A percentile compares a stretch with the other conserved stretches of the same genome.
Conservation (phyloP, 2,329 filamentous ascomycete species). For the Ascochyta koolunga region DNA sequence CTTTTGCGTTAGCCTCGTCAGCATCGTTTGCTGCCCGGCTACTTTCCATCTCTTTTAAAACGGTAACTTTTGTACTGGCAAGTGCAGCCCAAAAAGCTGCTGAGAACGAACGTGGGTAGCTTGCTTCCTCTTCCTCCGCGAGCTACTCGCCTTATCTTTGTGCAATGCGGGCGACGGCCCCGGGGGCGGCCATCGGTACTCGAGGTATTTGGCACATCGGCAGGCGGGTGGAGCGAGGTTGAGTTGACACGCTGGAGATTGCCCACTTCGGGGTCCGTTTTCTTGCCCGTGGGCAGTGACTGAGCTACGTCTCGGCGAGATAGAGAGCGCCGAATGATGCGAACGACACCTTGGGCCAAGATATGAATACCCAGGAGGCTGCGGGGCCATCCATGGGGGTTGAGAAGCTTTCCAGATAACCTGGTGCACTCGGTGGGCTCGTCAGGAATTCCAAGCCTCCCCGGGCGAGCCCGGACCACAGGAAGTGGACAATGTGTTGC, state of each 20-base stretch:
- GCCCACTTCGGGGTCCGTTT: slow-evolving; percentile 66
- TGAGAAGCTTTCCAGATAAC: slow-evolving; percentile 44
- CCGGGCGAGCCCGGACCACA: slow-evolving; percentile 49
- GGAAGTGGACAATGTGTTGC: slow-evolving; percentile 49
- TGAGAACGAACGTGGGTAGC: slow-evolving; percentile 88
- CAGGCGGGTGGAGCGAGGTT: slow-evolving; percentile 52
- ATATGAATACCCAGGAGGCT: slow-evolving; percentile 77
- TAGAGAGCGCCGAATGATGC: slow-evolving; percentile 64
- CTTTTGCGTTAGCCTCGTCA: slow-evolving; percentile 74
- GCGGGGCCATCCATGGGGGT: slow-evolving; percentile 68
- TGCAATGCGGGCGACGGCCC: slow-evolving; percentile 58
- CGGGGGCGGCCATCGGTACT: slow-evolving; percentile 58
- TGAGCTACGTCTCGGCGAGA: slow-evolving; percentile 45
- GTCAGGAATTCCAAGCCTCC: slow-evolving; percentile 49
- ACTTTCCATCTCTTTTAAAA: slow-evolving; percentile 79
- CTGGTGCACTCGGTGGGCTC: slow-evolving; percentile 46
- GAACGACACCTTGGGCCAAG: slow-evolving; percentile 73
- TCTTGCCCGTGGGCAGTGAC: slow-evolving; percentile 47
- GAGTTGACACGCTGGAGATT: slow-evolving; percentile 44
- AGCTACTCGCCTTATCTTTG: slow-evolving; percentile 67
- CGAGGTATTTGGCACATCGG: slow-evolving; percentile 54
- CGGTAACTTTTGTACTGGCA: slow-evolving; percentile 94
- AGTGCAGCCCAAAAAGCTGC: slow-evolving; percentile 92
- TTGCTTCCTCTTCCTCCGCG: slow-evolving; percentile 87
- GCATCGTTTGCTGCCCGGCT: slow-evolving; percentile 77